Evolutionary conservation across 176 grass and related monocot species (phyloP).

Genomic region (Bolboschoenus planiculmis): DNA sequence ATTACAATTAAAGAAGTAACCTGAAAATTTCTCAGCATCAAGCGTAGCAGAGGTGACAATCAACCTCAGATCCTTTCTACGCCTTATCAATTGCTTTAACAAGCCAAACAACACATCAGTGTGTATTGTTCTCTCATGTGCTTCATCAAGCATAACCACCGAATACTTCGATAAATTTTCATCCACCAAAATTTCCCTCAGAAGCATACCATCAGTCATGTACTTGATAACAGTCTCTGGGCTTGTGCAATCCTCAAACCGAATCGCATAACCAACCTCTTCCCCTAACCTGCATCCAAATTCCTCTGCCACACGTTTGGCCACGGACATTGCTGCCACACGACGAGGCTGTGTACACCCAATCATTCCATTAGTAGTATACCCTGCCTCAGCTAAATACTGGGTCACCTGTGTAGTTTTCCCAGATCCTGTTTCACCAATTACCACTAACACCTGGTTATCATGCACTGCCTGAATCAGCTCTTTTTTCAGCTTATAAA

Average conservation of each 20-base stretch:
- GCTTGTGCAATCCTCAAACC: conserved; percentile 89
- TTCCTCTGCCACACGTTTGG: conserved; percentile 91
- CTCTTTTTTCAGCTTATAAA: conserved; percentile 91
- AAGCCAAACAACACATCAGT: conserved; percentile 93
- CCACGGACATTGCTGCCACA: conserved; percentile 92
- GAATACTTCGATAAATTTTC: conserved; percentile 87
- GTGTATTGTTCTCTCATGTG: conserved; percentile 90
- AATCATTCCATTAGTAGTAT: conserved; percentile 91
- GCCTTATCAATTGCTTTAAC: conserved; percentile 81
- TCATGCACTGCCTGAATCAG: conserved; percentile 90
- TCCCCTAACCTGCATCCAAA: conserved; percentile 87
- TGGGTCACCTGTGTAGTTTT: conserved; percentile 95
- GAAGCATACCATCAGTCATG: conserved; percentile 97
- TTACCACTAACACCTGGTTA: conserved; percentile 93
- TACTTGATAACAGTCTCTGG: conserved; percentile 95
- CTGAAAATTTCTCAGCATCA: conserved; percentile 98
- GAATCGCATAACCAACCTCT: conserved; percentile 92
- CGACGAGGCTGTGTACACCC: conserved; percentile 90
- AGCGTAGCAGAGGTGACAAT: conserved; percentile 95
- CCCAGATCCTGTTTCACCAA: conserved; percentile 93
- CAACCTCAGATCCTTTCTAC: conserved; percentile 77
- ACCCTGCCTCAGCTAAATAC: conserved; percentile 85
- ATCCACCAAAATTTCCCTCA: conserved; percentile 92
- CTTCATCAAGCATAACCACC: conserved; percentile 95
- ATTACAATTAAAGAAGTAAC: conserved; percentile 94